Conservation (phyloP, 2,329 filamentous ascomycete species). For the Xylaria polymorpha region DNA sequence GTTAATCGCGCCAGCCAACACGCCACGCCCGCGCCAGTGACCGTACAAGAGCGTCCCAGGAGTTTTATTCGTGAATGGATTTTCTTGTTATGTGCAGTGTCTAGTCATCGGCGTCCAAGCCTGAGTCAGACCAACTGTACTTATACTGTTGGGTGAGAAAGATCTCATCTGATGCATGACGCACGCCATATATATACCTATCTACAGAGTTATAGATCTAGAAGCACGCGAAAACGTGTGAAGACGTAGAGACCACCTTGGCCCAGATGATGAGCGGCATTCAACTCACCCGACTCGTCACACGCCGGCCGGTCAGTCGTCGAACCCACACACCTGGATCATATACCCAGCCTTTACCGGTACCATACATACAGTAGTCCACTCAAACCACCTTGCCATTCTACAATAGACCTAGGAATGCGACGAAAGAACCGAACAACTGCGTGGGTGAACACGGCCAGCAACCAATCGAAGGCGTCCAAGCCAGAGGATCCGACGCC, state of each 20-base stretch:
- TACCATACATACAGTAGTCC: neutral
- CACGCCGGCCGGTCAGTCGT: neutral
- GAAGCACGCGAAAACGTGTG: neutral
- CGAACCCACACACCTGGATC: neutral
- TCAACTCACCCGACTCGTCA: neutral
- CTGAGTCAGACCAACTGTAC: conserved; percentile 7
- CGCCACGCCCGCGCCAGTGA: neutral
- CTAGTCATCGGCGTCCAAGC: neutral
- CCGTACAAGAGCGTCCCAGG: neutral
- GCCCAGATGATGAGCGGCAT: too few relatives aligned
- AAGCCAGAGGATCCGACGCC: neutral
- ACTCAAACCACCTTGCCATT: neutral
- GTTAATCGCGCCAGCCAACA: neutral
- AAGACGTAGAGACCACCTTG: neutral
- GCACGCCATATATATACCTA: neutral
- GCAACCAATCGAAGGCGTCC: neutral
- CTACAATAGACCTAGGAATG: neutral
- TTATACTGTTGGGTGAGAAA: neutral
- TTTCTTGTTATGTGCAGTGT: neutral
- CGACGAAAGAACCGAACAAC: neutral
- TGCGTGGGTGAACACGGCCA: neutral
- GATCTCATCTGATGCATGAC: conserved; percentile 2
- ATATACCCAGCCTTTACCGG: neutral
- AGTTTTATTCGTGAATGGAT: neutral
- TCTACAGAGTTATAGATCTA: neutral